Conservation (phyloP, 305 asterid genomes). For the Fraxinus ornus region DNA sequence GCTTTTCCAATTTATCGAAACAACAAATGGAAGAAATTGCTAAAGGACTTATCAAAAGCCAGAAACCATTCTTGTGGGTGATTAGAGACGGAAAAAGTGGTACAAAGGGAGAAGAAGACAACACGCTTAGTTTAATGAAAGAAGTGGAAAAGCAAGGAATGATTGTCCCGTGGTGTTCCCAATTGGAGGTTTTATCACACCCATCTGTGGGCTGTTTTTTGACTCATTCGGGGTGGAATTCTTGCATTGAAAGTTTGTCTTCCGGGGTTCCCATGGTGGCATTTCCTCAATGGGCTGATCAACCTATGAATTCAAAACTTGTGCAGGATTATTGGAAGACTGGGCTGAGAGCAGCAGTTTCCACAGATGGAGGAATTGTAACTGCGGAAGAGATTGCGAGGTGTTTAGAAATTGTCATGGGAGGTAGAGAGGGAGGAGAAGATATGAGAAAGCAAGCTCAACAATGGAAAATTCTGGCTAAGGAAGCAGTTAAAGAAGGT, state of each 20-base stretch:
- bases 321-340: constrained; percentile 47
- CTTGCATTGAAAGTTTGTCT: constrained; percentile 38
- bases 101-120: not conserved
- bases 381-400: constrained; percentile 33
- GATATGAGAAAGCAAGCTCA: constrained; percentile 31
- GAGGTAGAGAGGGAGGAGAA: constrained; percentile 21
- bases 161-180: constrained; percentile 45
- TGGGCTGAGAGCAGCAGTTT: constrained; percentile 32
- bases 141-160: constrained; percentile 34
- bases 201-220: constrained; percentile 40
- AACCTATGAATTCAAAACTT: constrained; percentile 40
- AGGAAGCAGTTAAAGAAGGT: constrained; percentile 35
- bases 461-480: constrained; percentile 42
- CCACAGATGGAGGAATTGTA: constrained; percentile 30
- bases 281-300: constrained; percentile 51
- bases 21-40: constrained; percentile 32
- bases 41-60: constrained; percentile 1
- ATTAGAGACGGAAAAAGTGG: constrained; percentile 10
- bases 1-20: constrained; percentile 22
- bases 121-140: constrained; percentile 19
- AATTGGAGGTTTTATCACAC: too few relatives aligned
- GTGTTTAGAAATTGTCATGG: constrained; percentile 40
- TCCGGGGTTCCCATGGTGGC: constrained; percentile 40
- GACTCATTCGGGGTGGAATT: constrained; percentile 51
- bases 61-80: constrained; percentile 39